Evolutionary conservation across 768 basidiomycete genomes (phyloP).

Genomic region (Boletus subparvulus): DNA sequence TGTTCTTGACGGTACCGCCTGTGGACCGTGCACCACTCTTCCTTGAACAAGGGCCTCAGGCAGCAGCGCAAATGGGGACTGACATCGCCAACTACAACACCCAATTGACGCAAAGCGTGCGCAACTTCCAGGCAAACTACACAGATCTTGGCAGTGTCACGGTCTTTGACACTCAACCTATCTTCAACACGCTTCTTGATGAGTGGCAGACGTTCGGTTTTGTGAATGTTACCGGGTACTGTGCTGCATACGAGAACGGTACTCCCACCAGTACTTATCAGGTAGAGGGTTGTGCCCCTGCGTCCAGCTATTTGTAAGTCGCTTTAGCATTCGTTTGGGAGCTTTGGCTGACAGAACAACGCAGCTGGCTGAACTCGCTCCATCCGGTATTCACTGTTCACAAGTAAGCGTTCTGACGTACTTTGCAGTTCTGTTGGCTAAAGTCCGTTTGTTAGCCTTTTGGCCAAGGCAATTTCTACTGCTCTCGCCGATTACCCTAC

Average conservation of each 20-base stretch:
- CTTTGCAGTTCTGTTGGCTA: not conserved
- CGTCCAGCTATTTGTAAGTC: slow-evolving; percentile 63
- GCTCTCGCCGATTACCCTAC: slow-evolving; percentile 36
- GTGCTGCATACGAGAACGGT: slow-evolving; percentile 58
- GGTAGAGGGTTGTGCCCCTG: slow-evolving; percentile 56
- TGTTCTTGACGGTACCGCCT: slow-evolving; percentile 63
- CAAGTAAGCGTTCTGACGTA: too few species aligned
- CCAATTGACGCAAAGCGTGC: slow-evolving; percentile 40
- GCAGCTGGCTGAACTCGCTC: slow-evolving; percentile 42
- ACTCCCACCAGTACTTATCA: slow-evolving; percentile 54
- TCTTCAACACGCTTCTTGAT: slow-evolving; percentile 60
- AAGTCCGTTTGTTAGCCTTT: slow-evolving; percentile 34
- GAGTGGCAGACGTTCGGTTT: slow-evolving; percentile 53
- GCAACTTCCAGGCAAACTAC: slow-evolving; percentile 42
- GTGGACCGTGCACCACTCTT: slow-evolving; percentile 58
- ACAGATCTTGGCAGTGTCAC: slow-evolving; percentile 44
- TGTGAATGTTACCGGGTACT: slow-evolving; percentile 58
- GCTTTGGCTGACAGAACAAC: not conserved
- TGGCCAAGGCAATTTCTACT: slow-evolving; percentile 53
- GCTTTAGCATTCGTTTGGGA: not conserved
- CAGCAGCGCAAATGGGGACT: slow-evolving; percentile 29
- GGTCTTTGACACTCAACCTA: slow-evolving; percentile 54
- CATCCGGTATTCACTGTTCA: too few species aligned
- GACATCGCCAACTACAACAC: slow-evolving; percentile 51
- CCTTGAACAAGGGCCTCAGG: slow-evolving; percentile 35